Evolutionary conservation across 768 basidiomycete genomes (phyloP).

Genomic region (Harrya chromipes): DNA sequence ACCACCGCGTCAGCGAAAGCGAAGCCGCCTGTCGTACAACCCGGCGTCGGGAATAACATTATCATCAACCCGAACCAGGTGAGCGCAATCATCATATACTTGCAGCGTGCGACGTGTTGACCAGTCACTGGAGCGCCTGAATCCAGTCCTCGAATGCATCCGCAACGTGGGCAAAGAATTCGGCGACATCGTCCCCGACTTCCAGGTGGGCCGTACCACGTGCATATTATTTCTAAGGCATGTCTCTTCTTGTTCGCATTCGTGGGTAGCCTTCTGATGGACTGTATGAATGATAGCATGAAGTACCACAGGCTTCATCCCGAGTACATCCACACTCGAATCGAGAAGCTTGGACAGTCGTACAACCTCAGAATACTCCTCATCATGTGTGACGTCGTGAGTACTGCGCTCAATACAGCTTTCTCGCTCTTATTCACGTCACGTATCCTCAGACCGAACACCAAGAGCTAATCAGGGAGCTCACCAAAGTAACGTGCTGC

Average conservation of each 20-base stretch:
- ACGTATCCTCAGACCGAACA: slow-evolving; percentile 70
- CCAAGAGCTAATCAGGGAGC: slow-evolving; percentile 84
- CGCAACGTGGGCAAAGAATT: slow-evolving; percentile 92
- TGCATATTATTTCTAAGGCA: slow-evolving; percentile 91
- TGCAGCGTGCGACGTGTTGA: background rate
- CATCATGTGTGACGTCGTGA: slow-evolving; percentile 87
- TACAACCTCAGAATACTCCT: slow-evolving; percentile 86
- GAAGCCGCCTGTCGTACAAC: slow-evolving; percentile 58
- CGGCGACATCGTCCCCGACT: slow-evolving; percentile 91
- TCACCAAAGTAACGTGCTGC: slow-evolving; percentile 65
- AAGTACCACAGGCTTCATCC: slow-evolving; percentile 96
- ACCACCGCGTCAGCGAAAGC: slow-evolving; percentile 3
- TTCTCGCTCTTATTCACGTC: background rate
- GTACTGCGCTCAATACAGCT: slow-evolving; percentile 27
- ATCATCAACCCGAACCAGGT: slow-evolving; percentile 63
- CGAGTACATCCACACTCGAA: slow-evolving; percentile 91
- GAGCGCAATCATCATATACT: background rate
- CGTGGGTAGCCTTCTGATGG: background rate
- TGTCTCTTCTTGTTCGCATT: background rate
- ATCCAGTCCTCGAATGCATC: slow-evolving; percentile 84
- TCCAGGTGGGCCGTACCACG: slow-evolving; percentile 92
- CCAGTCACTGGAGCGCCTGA: slow-evolving; percentile 57
- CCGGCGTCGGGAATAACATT: slow-evolving; percentile 62
- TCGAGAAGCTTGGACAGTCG: slow-evolving; percentile 77
- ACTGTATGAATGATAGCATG: slow-evolving; percentile 46